A percentile compares a stretch with the other conserved stretches of the same genome.
These are phyloP conservation scores for Botrytis medusae DNA, from an alignment of 2,329 filamentous ascomycete species.

Conservation along the genomic window DNA sequence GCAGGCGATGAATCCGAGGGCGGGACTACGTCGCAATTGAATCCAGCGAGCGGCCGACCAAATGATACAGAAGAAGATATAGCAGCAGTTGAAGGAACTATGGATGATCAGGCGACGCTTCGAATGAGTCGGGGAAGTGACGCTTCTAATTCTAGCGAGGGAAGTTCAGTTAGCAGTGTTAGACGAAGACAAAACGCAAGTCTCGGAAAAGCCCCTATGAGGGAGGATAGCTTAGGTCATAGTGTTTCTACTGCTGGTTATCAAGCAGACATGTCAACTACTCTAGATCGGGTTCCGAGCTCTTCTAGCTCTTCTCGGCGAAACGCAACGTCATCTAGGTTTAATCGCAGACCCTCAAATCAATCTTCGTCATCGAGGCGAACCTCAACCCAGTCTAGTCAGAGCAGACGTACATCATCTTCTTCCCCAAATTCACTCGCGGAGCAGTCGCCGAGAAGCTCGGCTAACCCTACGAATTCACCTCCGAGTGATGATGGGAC, in stretches of 20 bases:
- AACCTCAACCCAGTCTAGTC: conserved; percentile 9
- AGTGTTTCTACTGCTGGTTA: conserved; percentile 21
- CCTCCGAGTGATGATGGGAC: conserved; percentile 16
- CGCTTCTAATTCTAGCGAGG: conserved; percentile 3
- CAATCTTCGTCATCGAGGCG: conserved; percentile 22
- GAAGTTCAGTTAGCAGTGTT: neutral
- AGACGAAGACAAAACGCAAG: conserved; percentile 4
- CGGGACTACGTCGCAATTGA: neutral
- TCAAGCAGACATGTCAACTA: conserved; percentile 21
- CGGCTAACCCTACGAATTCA: neutral
- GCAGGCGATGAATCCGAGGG: conserved; percentile 14
- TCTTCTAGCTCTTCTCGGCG: conserved; percentile 18
- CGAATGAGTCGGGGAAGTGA: conserved; percentile 16
- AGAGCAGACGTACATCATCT: conserved; percentile 10
- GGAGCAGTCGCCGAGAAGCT: neutral
- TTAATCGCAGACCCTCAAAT: conserved; percentile 19
- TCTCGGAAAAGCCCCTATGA: conserved; percentile 21
- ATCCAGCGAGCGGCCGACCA: neutral
- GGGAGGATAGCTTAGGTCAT: conserved; percentile 11
- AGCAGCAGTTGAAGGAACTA: neutral
- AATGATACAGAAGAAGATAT: conserved; percentile 4
- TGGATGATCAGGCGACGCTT: conserved; percentile 20
- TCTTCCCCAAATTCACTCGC: conserved; percentile 3
- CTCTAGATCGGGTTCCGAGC: conserved; percentile 11
- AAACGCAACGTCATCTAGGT: conserved; percentile 14